Evolutionary conservation across 176 grass and related monocot species (phyloP), one percentile per base, ranked within the genome.

Genomic region (Ensete ventricosum): DNA sequence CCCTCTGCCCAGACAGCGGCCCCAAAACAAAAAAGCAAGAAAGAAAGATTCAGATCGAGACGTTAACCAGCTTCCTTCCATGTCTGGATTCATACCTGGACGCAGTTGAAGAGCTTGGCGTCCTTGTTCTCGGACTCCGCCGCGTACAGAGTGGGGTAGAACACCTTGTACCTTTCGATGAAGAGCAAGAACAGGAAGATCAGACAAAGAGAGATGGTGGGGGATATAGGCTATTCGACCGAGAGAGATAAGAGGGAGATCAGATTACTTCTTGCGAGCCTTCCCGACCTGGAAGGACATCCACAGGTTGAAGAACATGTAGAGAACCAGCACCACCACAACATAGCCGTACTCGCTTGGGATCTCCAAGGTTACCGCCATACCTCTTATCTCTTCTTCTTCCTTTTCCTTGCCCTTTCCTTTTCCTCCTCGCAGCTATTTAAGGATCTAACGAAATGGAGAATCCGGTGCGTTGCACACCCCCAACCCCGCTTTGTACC

Each of bases 41-140:
- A 60, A 60, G 17, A 60, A 17, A 60, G 19, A 3, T 1, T 60
- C 57, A 14, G 16, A 17, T 50, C 67, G 20, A n/a, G 43, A 29
- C 17, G 48, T 19, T 49, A 3, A 68, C 8, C 27, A 68, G 43
- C 6, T 43, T 43, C 34, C 34, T 43, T 43, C 34, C 34, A 43
- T 43, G 34, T 43, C 34, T 43, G 5, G 34, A 72, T n/a, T 19
- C 8, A 9, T 14, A 96, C 95, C 95, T 98, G 90, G 25, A 98
- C 81, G 76, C 95, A 98, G 86, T 98, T 94, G 90, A 98, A 98
- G 68, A 89, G 80, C 84, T 93, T 98, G 63, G 95, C 95, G 19
- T 93, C 86, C 90, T 98, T 98, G 80, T 94, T 98, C 72, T 89
- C 88, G 24, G 95, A 89, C 25, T 98, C 90, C 16, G 53, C 1